Conservation (phyloP, 805 yeast species). For the Monosporozyma unispora region DNA sequence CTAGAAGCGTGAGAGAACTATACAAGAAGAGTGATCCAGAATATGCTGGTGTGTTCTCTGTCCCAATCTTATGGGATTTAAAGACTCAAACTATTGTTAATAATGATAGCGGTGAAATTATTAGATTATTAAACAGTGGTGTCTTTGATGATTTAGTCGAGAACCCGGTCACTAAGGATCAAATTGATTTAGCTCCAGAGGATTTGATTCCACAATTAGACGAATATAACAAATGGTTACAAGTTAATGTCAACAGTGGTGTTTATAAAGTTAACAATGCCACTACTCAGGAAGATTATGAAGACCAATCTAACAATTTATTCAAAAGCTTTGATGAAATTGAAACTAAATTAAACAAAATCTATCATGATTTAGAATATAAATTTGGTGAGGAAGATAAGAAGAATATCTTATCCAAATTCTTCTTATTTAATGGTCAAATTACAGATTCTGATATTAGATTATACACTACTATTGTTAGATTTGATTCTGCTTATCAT, state of each 20-base stretch:
- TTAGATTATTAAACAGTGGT: slow-evolving; percentile 70
- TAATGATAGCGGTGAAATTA: slow-evolving; percentile 84
- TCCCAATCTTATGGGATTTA: slow-evolving; percentile 88
- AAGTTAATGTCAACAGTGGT: slow-evolving; percentile 81
- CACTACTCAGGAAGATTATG: slow-evolving; percentile 72
- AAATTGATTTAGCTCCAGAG: slow-evolving; percentile 48
- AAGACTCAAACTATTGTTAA: slow-evolving; percentile 75
- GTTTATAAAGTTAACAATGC: slow-evolving; percentile 91
- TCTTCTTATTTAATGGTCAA: slow-evolving; percentile 49
- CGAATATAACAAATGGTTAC: slow-evolving; percentile 72
- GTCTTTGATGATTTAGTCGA: slow-evolving; percentile 39
- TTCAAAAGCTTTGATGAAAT: slow-evolving; percentile 63
- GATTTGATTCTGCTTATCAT: slow-evolving; percentile 88
- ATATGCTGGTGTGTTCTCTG: slow-evolving; percentile 77
- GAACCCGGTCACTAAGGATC: slow-evolving; percentile 30
- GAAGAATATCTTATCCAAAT: slow-evolving; percentile 15
- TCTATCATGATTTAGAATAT: slow-evolving; percentile 26
- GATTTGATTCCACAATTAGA: slow-evolving; percentile 50
- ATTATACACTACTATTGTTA: slow-evolving; percentile 72
- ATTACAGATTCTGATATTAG: slow-evolving; percentile 88
- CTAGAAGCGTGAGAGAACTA: slow-evolving; percentile 53
- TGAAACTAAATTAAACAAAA: slow-evolving; percentile 47
- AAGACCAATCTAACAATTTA: slow-evolving; percentile 50
- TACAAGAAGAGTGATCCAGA: slow-evolving; percentile 69
- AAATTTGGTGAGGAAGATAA: slow-evolving; percentile 10